These are phyloP conservation scores for Ambrosia trifida DNA, from an alignment of 129 eudicot genomes.

Conservation along the genomic window DNA sequence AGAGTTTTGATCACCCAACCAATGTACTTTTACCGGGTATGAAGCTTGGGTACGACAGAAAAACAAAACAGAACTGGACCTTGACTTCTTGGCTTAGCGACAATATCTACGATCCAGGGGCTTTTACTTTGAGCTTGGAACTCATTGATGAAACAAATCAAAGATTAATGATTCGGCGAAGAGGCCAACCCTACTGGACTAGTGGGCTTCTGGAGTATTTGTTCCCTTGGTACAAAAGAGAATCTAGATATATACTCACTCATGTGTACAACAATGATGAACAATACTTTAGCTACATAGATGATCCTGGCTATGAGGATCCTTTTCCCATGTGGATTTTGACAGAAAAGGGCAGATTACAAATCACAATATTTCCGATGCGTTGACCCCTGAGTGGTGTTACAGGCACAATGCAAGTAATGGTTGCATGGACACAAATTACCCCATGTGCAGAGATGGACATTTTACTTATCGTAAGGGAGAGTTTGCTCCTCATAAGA, in stretches of 20 bases:
- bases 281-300: slow-evolving; percentile 19
- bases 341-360: no score
- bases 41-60: no score
- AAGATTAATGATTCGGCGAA: no score
- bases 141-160: no score
- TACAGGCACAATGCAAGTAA: not conserved
- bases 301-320: not conserved
- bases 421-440: slow-evolving; percentile 26
- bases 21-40: no score
- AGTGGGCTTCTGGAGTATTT: slow-evolving; percentile 13
- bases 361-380: no score
- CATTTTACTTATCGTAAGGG: slow-evolving; percentile 12
- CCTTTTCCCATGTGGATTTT: not conserved
- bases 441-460: slow-evolving; percentile 24
- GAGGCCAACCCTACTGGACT: slow-evolving; percentile 13
- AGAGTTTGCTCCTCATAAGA: slow-evolving; percentile 1
- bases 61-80: slow-evolving; percentile 2
- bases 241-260: not conserved
- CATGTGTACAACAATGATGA: slow-evolving; percentile 21
- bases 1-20: no score
- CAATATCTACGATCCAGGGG: no score
- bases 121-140: no score
- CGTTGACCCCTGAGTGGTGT: no score
- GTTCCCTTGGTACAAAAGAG: not conserved
- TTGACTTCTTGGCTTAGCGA: no score